phyloP scores from a whole-genome alignment of 2,329 filamentous ascomycete species.

The Chaetomium strumarium region DNA sequence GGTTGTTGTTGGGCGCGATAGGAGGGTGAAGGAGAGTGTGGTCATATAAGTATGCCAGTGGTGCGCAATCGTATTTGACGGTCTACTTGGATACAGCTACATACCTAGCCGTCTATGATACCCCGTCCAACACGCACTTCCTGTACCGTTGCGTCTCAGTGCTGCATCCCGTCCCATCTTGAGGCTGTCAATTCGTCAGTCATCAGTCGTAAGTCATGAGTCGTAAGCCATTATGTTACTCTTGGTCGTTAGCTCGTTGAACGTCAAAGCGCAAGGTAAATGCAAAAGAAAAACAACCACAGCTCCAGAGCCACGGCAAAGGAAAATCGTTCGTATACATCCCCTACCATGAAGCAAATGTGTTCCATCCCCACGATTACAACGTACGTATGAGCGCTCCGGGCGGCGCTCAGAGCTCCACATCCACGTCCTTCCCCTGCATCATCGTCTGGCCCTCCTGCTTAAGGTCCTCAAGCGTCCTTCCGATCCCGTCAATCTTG shows the following conservation, averaged over 20 bases:
- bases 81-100: slow-evolving; percentile 1
- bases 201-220: slow-evolving; percentile 15
- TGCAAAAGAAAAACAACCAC: neutral
- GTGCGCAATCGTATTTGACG: neutral
- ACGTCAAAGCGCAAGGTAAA: slow-evolving; percentile 1
- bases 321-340: neutral
- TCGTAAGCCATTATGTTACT: slow-evolving; percentile 6
- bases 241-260: slow-evolving; percentile 16
- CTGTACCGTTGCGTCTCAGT: neutral
- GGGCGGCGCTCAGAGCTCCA: slow-evolving; percentile 19
- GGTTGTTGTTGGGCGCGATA: slow-evolving; percentile 54
- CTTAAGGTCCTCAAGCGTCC: slow-evolving; percentile 50
- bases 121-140: neutral
- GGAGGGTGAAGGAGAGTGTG: slow-evolving; percentile 52
- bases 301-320: slow-evolving; percentile 1
- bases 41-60: slow-evolving; percentile 36
- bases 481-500: slow-evolving; percentile 49
- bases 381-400: neutral
- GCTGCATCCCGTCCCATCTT: slow-evolving; percentile 9
- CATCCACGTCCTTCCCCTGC: slow-evolving; percentile 35
- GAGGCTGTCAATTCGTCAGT: slow-evolving; percentile 8
- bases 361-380: neutral
- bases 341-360: slow-evolving; percentile 5
- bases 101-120: slow-evolving; percentile 7
- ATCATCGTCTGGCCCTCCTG: slow-evolving; percentile 53